Conservation (phyloP, 1,284 basidiomycete genomes). For the Cutaneotrichosporon sp. region DNA sequence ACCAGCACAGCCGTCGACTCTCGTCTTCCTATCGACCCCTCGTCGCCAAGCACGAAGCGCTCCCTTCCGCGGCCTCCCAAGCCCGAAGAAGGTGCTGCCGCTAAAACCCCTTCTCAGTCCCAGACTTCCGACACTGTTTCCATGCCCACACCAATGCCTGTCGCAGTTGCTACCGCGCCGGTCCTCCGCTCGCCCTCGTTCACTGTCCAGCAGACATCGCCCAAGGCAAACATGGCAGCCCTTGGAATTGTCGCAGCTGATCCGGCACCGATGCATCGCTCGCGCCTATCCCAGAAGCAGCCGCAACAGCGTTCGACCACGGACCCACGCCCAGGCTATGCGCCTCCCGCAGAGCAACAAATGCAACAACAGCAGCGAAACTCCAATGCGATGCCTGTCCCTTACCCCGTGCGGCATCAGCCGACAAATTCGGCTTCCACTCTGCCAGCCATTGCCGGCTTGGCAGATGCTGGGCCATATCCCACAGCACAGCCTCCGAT, state of each 20-base stretch:
- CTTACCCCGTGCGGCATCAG: slow-evolving; percentile 21
- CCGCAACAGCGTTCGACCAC: not conserved
- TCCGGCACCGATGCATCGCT: not conserved
- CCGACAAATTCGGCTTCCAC: slow-evolving; percentile 37
- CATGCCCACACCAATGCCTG: slow-evolving; percentile 13
- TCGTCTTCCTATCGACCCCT: not conserved
- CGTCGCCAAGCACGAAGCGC: slow-evolving; percentile 4
- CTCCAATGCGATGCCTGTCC: slow-evolving; percentile 2
- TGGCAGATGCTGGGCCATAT: slow-evolving; percentile 43
- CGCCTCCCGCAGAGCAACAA: not conserved
- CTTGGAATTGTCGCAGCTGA: slow-evolving; percentile 2
- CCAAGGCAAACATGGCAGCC: slow-evolving; percentile 5
- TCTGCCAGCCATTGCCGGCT: slow-evolving; percentile 36
- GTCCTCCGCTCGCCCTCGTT: not conserved
- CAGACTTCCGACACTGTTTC: slow-evolving; percentile 2
- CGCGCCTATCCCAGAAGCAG: slow-evolving; percentile 3
- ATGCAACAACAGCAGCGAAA: not conserved
- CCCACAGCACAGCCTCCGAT: slow-evolving; percentile 16
- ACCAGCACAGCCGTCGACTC: slow-evolving; percentile 1
- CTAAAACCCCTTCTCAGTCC: slow-evolving; percentile 1
- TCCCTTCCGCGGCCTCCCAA: slow-evolving; percentile 8
- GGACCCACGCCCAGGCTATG: not conserved
- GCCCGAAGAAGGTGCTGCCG: not conserved
- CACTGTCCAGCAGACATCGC: slow-evolving; percentile 3
- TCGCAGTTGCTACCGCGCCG: not conserved